Base-by-base conservation (phyloP, 352 stramenopile genomes). In the Globisporangium paddicum region DNA sequence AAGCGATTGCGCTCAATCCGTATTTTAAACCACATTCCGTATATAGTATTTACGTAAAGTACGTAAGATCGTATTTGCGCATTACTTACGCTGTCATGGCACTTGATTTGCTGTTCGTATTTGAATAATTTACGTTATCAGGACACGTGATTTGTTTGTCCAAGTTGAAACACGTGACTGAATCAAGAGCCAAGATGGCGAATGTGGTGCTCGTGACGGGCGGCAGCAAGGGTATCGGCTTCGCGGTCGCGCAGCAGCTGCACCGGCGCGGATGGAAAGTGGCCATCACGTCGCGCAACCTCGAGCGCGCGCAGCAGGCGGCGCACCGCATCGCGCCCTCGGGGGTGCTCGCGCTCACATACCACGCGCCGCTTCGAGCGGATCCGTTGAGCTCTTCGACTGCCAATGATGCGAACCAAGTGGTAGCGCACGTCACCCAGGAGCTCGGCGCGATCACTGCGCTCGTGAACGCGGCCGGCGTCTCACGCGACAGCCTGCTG, bases 141-240 rank as follows among this genome's bases (percentile, higher is more conserved):
- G n/a, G n/a, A n/a, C n/a, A n/a, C n/a, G n/a, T n/a, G n/a, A n/a
- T n/a, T n/a, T n/a, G n/a, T n/a, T n/a, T n/a, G n/a, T n/a, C n/a
- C n/a, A n/a, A n/a, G n/a, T n/a, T n/a, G n/a, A n/a, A n/a, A n/a
- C n/a, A n/a, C n/a, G n/a, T n/a, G n/a, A n/a, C n/a, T n/a, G n/a
- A n/a, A n/a, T n/a, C n/a, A n/a, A n/a, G 34, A 40, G 0, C 4
- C 35, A 40, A 14, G 5, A 52, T 52, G 46, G 25, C 26, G 16
- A 55, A 45, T n/a, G 57, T 63, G 28, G 84, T 78, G 48, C 71
- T 94, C 25, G 82, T 94, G 63, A 94, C 85, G 18, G 85, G 85
- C 55, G 85, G 82, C 19, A 94, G 82, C 54, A 72, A 80, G 30
- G 85, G 85, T 64, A 94, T 94, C 55, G 85, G 85, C 62, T 82